Conservation (phyloP, 208 protist genomes). For the Crithidia bombi region DNA sequence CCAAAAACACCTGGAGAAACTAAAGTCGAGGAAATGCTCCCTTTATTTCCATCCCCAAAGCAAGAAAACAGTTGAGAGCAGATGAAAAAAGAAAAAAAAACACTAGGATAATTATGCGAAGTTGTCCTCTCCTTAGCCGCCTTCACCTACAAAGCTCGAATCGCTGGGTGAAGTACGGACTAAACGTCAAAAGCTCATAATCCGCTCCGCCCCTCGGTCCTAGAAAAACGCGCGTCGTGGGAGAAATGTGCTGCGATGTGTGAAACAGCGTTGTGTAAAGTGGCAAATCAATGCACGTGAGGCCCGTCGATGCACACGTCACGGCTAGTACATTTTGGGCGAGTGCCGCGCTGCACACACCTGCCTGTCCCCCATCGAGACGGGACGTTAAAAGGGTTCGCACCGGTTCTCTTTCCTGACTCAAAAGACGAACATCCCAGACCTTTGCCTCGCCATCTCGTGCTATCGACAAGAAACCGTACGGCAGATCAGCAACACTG, state of each 20-base stretch:
- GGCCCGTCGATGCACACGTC: constrained; percentile 18
- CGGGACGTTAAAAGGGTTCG: constrained; percentile 23
- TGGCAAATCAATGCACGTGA: constrained; percentile 39
- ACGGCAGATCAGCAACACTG: constrained; percentile 27
- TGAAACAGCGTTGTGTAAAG: constrained; percentile 29
- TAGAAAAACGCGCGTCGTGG: constrained; percentile 16
- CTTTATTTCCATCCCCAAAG: too few relatives aligned
- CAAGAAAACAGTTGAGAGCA: not conserved
- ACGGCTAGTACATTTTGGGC: constrained; percentile 17
- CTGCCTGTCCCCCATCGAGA: constrained; percentile 27
- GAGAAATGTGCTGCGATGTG: constrained; percentile 22
- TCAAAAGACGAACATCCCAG: constrained; percentile 70
- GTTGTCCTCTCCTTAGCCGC: not conserved
- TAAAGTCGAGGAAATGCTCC: too few relatives aligned
- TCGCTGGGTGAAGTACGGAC: constrained; percentile 25
- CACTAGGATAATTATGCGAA: not conserved
- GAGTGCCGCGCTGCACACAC: constrained; percentile 17
- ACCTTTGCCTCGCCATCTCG: constrained; percentile 57
- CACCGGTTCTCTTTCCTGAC: constrained; percentile 37
- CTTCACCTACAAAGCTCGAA: constrained; percentile 19
- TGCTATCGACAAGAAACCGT: constrained; percentile 64
- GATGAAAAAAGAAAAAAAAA: constrained; percentile 7
- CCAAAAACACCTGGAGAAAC: too few relatives aligned
- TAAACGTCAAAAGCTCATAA: constrained; percentile 30
- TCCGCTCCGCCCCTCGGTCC: constrained; percentile 11